Conservation (phyloP, 495 filamentous ascomycete genomes). For the Antarctomyces pellizariae region DNA sequence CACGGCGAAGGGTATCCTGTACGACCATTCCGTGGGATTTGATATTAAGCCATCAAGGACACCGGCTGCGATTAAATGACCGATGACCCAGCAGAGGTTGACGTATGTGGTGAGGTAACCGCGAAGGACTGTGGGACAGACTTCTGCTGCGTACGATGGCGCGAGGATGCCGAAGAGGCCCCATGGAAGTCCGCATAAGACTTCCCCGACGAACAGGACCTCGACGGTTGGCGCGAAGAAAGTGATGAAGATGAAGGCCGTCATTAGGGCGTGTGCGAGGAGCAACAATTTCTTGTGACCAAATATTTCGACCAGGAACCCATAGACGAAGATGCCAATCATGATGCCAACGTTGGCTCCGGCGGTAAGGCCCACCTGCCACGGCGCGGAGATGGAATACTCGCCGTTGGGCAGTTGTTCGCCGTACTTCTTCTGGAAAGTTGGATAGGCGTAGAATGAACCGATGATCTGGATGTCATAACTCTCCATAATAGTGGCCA, state of each 20-base stretch:
- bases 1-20: slow-evolving; percentile 29
- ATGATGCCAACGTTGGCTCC: slow-evolving; percentile 11
- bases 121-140: slow-evolving; percentile 7
- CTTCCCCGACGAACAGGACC: slow-evolving; percentile 37
- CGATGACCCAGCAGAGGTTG: slow-evolving; percentile 46
- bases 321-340: slow-evolving; percentile 21
- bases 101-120: slow-evolving; percentile 5
- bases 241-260: slow-evolving; percentile 27
- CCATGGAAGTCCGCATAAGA: slow-evolving; percentile 53
- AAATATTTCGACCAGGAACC: slow-evolving; percentile 21
- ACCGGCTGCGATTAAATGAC: slow-evolving; percentile 33
- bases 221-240: slow-evolving; percentile 39
- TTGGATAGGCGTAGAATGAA: slow-evolving; percentile 15
- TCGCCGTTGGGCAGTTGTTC: slow-evolving; percentile 11
- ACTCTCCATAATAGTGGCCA: slow-evolving; percentile 21
- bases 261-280: slow-evolving; percentile 20
- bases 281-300: slow-evolving; percentile 23
- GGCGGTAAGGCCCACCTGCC: slow-evolving; percentile 7
- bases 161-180: slow-evolving; percentile 33
- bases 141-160: slow-evolving; percentile 20
- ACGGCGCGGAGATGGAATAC: slow-evolving; percentile 18
- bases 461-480: slow-evolving; percentile 18
- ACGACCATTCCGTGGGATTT: slow-evolving; percentile 22
- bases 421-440: slow-evolving; percentile 15
- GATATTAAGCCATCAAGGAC: slow-evolving; percentile 19